phyloP scores from a whole-genome alignment of 2,329 filamentous ascomycete species.

The Trichoderma sp. region DNA sequence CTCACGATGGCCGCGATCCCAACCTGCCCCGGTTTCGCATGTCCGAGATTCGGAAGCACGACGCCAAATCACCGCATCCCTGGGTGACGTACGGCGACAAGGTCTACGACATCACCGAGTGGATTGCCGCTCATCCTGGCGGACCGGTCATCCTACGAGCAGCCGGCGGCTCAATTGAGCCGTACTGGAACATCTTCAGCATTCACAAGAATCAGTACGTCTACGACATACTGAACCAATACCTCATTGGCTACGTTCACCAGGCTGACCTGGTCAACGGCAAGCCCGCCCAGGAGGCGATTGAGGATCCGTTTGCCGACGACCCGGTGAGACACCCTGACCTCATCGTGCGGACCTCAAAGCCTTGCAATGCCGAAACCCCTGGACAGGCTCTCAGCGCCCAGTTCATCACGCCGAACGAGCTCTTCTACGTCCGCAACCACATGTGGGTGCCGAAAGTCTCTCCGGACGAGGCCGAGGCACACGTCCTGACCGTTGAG shows the following conservation, averaged over 20 bases:
- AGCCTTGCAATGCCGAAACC: conserved; percentile 65
- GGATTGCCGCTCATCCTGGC: conserved; percentile 66
- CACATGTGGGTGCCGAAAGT: conserved; percentile 65
- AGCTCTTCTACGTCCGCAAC: conserved; percentile 62
- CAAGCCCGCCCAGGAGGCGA: conserved; percentile 52
- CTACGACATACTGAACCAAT: conserved; percentile 65
- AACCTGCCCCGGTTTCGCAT: conserved; percentile 54
- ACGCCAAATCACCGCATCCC: conserved; percentile 54
- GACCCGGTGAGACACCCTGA: conserved; percentile 57
- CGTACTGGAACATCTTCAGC: conserved; percentile 70
- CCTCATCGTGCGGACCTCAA: conserved; percentile 55
- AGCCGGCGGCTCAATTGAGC: conserved; percentile 65
- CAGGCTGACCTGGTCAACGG: conserved; percentile 61
- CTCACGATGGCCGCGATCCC: conserved; percentile 38
- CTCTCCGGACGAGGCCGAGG: conserved; percentile 41
- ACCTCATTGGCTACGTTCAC: conserved; percentile 64
- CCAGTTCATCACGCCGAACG: conserved; percentile 57
- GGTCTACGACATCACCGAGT: conserved; percentile 72
- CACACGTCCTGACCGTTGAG: conserved; percentile 56
- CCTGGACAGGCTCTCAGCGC: conserved; percentile 51
- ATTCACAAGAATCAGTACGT: conserved; percentile 69
- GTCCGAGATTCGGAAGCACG: conserved; percentile 55
- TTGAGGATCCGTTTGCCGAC: conserved; percentile 63
- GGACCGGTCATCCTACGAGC: conserved; percentile 69
- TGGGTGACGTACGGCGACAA: conserved; percentile 67